Base-by-base conservation (phyloP, 257 asterid genomes). In the Solanum chilense region DNA sequence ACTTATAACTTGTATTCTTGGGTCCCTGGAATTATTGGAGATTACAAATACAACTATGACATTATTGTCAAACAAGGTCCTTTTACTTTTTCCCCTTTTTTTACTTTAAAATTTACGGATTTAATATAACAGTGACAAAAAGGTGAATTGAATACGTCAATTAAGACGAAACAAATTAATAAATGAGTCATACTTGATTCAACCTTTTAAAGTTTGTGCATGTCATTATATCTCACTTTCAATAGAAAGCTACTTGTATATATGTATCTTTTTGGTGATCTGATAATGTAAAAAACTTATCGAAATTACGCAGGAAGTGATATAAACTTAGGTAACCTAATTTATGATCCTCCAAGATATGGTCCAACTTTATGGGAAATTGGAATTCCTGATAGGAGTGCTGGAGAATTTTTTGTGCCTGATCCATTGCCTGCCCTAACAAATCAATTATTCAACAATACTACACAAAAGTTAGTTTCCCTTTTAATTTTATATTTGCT, bases 351-450 rank as follows among this genome's bases (percentile, higher is more conserved):
- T 29, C 89, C 89, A 68, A 87, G 89, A 66, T 45, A 87, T 44
- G 89, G 89, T 44, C 86, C 89, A 42, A 87, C 89, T 27, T 13
- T 87, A 68, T 87, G 89, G 89, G 89, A 87, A 87, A 87, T 87
- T 11, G 89, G 89, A 18, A 80, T 81, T 14, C 86, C 89, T 42
- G 89, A 87, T 47, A 60, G 89, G 16, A 87, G 66, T 69, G 89
- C 86, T 12, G 74, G 60, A 9, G 89, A 87, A 37, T 87, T 81
- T 27, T 87, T 60, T 56, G 39, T 87, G 13, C 89, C 86, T 11
- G 89, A 68, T 45, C 86, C 89, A 35, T 13, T 78, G 29, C 73
- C 86, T 29, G 20, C 7, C 0, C 42, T 78, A 16, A 82, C 31
- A 23, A 81, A 78, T 13, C 85, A 23, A 12, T 8, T 81, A 44